Percentiles rank a stretch among this genome's conserved stretches.
Conservation (phyloP, 768 basidiomycete genomes). For the Boletus sp. region DNA sequence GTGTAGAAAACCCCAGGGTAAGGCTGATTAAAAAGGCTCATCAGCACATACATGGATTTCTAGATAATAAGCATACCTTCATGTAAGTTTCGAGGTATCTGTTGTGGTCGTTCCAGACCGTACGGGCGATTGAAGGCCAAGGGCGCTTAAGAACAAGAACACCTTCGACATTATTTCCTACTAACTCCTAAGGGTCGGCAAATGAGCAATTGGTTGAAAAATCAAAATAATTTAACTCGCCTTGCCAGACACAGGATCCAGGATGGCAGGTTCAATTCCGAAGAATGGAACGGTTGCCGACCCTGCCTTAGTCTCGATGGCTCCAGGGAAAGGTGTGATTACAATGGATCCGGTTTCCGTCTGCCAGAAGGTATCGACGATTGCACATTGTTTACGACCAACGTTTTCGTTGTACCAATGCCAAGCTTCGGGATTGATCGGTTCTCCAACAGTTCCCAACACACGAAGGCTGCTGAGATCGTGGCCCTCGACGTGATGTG, state of each 20-base stretch:
- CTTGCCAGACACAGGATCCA: slow-evolving; percentile 81
- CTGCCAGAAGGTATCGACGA: slow-evolving; percentile 97
- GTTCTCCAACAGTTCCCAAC: slow-evolving; percentile 93
- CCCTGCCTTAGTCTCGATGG: slow-evolving; percentile 94
- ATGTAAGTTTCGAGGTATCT: slow-evolving; percentile 79
- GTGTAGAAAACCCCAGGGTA: slow-evolving; percentile 95
- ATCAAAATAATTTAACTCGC: slow-evolving; percentile 27
- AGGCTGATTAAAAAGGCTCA: slow-evolving; percentile 38
- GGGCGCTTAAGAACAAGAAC: slow-evolving; percentile 82
- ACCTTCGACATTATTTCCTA: slow-evolving; percentile 86
- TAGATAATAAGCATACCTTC: slow-evolving; percentile 36
- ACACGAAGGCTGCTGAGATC: slow-evolving; percentile 84
- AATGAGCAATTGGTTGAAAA: neutral
- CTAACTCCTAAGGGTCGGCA: slow-evolving; percentile 46
- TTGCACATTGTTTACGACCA: slow-evolving; percentile 82
- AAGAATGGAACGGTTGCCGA: slow-evolving; percentile 98
- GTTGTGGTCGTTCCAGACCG: slow-evolving; percentile 90
- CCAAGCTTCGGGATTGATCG: slow-evolving; percentile 99
- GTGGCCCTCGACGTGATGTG: slow-evolving; percentile 78
- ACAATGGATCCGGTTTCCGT: slow-evolving; percentile 98
- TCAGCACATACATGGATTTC: slow-evolving; percentile 42
- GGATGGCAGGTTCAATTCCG: slow-evolving; percentile 84
- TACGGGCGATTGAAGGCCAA: slow-evolving; percentile 95
- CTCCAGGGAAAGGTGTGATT: slow-evolving; percentile 94
- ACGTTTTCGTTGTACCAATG: slow-evolving; percentile 98